These are phyloP conservation scores for Xylariomycetidae sp. DNA, from an alignment of 2,329 filamentous ascomycete genomes.

Conservation along the genomic window DNA sequence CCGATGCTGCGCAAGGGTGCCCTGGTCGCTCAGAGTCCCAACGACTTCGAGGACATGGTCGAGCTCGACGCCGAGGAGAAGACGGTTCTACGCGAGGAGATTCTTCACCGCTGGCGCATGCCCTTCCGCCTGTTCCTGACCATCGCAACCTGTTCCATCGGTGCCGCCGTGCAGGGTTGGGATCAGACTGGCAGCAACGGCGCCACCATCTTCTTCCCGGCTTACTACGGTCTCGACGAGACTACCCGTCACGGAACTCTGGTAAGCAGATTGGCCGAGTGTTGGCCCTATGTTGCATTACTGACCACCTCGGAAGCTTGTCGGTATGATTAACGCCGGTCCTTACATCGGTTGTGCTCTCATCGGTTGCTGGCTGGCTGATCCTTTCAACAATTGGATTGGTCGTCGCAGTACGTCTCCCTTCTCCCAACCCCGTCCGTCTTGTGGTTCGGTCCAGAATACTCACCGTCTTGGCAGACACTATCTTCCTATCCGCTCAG, in stretches of 20 bases:
- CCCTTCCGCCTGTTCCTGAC: constrained; percentile 59
- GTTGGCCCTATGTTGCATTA: background rate
- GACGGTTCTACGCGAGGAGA: constrained; percentile 53
- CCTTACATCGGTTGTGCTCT: constrained; percentile 41
- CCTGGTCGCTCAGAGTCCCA: constrained; percentile 65
- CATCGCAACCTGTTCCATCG: constrained; percentile 62
- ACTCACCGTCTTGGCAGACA: constrained; percentile 50
- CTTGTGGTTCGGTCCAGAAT: background rate
- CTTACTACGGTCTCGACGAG: constrained; percentile 43
- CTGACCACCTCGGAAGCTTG: constrained; percentile 31
- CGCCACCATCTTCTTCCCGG: constrained; percentile 56
- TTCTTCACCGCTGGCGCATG: constrained; percentile 61
- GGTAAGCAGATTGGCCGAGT: constrained; percentile 20
- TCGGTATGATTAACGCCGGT: constrained; percentile 51
- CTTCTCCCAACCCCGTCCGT: too few species aligned
- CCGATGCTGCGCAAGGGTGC: constrained; percentile 61
- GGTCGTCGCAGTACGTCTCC: constrained; percentile 43
- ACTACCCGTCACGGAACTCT: constrained; percentile 19
- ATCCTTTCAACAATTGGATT: constrained; percentile 55
- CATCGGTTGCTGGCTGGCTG: constrained; percentile 52
- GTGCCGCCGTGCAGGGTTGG: constrained; percentile 65
- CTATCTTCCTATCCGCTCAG: constrained; percentile 69
- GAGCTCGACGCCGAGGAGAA: constrained; percentile 56
- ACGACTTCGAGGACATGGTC: constrained; percentile 52
- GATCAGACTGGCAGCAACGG: constrained; percentile 61